Evolutionary conservation across 2,329 filamentous ascomycete genomes (phyloP), one percentile per base, ranked within the genome.

Genomic region (Sphaerulina populicola): DNA sequence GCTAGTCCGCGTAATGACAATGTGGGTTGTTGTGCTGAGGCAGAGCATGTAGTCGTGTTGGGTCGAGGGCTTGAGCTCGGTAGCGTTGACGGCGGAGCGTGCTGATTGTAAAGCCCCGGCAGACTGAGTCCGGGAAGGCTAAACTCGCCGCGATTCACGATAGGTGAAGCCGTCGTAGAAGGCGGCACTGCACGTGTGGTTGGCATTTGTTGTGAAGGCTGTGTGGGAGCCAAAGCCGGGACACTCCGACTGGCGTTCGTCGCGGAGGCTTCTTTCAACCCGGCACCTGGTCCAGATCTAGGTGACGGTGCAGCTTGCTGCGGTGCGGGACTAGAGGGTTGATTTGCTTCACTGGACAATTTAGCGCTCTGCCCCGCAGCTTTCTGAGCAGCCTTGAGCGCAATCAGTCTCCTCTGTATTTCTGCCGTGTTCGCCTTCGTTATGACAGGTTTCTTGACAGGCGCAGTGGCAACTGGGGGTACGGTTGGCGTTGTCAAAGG

Each of bases 401-500:
- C 84, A 53, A 88, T 86, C 63, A 94, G 83, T 59, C 88, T 88
- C 64, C 88, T 80, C 57, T 87, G 81, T 42, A 90, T 75, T 30
- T 89, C 71, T 52, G 87, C 86, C 54, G 86, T 94, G 57, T 63
- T 57, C 7, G 58, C 55, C 33, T 51, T 55, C n/a, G 51, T 44
- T 10, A 56, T 43, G 5, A 23, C 27, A 49, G 38, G 31, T 27
- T 36, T 30, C 12, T 56, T 30, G 4, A 59, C 43, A 38, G 36
- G 43, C 21, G 18, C 2, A 35, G 36, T 23, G 29, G 41, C 31
- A 8, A 33, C 18, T 21, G 30, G 21, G 18, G 37, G 31, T 29
- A 37, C 42, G n/a, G 42, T 29, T 12, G 35, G 39, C 6, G 40
- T 21, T n/a, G 40, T 31, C 9, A 27, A 14, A n/a, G 11, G 27